These are phyloP conservation scores for Apophysomyces trapeziformis DNA, from an alignment of 371 early-diverging fungal species.

Conservation along the genomic window DNA sequence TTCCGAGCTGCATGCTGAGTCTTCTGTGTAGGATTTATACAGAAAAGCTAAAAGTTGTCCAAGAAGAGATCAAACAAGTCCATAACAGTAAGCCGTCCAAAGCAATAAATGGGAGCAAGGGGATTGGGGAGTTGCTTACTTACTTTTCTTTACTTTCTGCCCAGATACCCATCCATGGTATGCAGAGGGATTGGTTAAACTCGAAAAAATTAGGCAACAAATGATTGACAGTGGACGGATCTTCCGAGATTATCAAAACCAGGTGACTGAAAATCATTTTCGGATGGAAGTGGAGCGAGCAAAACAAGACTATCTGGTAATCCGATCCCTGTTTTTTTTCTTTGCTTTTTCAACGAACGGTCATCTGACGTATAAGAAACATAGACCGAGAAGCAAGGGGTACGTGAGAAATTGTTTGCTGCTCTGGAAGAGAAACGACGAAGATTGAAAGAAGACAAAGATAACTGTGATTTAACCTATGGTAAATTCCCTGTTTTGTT, in stretches of 20 bases:
- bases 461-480: constrained; percentile 73
- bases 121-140: not conserved
- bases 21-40: constrained; percentile 30
- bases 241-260: constrained; percentile 72
- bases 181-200: constrained; percentile 61
- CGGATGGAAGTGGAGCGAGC: constrained; percentile 57
- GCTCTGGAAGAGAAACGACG: constrained; percentile 77
- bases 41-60: constrained; percentile 32
- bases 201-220: constrained; percentile 59
- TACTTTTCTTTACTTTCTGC: not conserved
- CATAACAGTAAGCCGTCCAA: constrained; percentile 28
- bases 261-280: constrained; percentile 69
- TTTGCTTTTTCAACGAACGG: not conserved
- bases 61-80: constrained; percentile 35
- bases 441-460: constrained; percentile 83
- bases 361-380: constrained; percentile 10
- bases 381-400: constrained; percentile 67
- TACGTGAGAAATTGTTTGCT: constrained; percentile 74
- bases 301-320: constrained; percentile 64
- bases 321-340: not conserved
- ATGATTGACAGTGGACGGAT: constrained; percentile 60
- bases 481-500: constrained; percentile 35
- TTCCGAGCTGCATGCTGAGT: constrained; percentile 1
- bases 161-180: constrained; percentile 72
- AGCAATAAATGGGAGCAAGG: not conserved